Evolutionary conservation across 192 early-diverging fungal species (phyloP).

Genomic region (Gryganskiella cystojenkinii): DNA sequence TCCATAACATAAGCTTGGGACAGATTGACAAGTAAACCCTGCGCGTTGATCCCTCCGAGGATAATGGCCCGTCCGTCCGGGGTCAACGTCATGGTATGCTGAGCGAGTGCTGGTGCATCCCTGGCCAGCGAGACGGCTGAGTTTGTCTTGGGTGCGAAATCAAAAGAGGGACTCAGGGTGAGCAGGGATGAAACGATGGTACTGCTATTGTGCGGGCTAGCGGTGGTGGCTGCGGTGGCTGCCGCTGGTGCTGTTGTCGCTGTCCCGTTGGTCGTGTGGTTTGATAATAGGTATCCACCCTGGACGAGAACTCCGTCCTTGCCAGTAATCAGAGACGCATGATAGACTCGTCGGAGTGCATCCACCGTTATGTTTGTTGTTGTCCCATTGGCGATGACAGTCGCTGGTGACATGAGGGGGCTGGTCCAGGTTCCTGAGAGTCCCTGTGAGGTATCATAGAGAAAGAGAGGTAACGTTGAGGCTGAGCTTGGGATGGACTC

Average conservation of each 20-base stretch:
- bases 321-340: slow-evolving; percentile 21
- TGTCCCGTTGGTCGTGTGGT: not conserved
- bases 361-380: not conserved
- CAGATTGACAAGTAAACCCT: slow-evolving; percentile 12
- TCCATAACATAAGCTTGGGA: slow-evolving; percentile 30
- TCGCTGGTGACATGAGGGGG: not conserved
- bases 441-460: not conserved
- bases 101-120: slow-evolving; percentile 22
- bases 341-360: slow-evolving; percentile 17
- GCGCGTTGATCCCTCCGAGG: slow-evolving; percentile 22
- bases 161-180: slow-evolving; percentile 7
- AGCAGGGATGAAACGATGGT: slow-evolving; percentile 28
- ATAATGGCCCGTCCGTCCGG: slow-evolving; percentile 28
- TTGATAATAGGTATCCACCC: slow-evolving; percentile 17
- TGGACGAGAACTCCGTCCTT: slow-evolving; percentile 39
- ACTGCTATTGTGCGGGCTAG: not conserved
- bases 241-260: not conserved
- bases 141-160: slow-evolving; percentile 1
- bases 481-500: slow-evolving; percentile 6
- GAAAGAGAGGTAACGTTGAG: not conserved
- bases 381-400: not conserved
- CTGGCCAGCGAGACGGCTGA: slow-evolving; percentile 16
- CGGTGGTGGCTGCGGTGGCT: not conserved
- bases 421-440: not conserved
- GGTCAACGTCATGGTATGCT: slow-evolving; percentile 39